Conservation (phyloP, 495 filamentous ascomycete species). For the Chaetomium fimeti region DNA sequence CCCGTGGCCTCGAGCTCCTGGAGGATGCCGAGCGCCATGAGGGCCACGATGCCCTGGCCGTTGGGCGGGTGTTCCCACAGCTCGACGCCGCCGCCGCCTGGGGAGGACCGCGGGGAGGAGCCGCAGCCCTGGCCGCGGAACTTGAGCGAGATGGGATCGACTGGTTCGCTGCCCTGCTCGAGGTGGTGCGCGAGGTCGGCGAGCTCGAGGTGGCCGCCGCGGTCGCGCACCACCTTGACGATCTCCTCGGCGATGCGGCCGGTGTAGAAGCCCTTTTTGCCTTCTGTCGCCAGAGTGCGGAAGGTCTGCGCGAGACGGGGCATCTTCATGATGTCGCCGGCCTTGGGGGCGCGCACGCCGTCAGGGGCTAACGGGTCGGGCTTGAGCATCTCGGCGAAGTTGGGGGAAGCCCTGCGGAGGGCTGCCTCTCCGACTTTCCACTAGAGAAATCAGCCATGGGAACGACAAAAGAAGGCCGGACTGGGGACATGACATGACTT, state of each 20-base stretch:
- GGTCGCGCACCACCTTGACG: constrained; percentile 69
- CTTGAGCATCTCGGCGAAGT: constrained; percentile 82
- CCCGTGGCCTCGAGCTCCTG: constrained; percentile 73
- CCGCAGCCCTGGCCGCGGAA: constrained; percentile 66
- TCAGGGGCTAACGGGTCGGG: constrained; percentile 61
- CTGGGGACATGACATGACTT: constrained; percentile 35
- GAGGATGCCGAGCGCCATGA: constrained; percentile 90
- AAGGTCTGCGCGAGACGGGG: constrained; percentile 79
- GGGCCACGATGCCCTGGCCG: constrained; percentile 90
- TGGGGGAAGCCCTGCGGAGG: constrained; percentile 73
- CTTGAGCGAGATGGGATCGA: constrained; percentile 74
- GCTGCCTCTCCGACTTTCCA: constrained; percentile 62
- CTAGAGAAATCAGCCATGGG: constrained; percentile 40
- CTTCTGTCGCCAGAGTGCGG: constrained; percentile 71
- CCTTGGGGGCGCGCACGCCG: constrained; percentile 63
- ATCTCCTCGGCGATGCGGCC: constrained; percentile 77
- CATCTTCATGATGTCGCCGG: constrained; percentile 91
- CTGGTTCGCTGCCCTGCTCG: constrained; percentile 70
- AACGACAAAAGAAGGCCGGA: not conserved
- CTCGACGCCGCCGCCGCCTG: constrained; percentile 49
- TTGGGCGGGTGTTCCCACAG: constrained; percentile 99
- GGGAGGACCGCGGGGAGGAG: constrained; percentile 3
- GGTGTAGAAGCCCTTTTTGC: constrained; percentile 88
- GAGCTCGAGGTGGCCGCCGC: constrained; percentile 74
- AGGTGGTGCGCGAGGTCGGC: constrained; percentile 78